Conservation (phyloP, 441 rosid species). For the Euphorbia celastroides region DNA sequence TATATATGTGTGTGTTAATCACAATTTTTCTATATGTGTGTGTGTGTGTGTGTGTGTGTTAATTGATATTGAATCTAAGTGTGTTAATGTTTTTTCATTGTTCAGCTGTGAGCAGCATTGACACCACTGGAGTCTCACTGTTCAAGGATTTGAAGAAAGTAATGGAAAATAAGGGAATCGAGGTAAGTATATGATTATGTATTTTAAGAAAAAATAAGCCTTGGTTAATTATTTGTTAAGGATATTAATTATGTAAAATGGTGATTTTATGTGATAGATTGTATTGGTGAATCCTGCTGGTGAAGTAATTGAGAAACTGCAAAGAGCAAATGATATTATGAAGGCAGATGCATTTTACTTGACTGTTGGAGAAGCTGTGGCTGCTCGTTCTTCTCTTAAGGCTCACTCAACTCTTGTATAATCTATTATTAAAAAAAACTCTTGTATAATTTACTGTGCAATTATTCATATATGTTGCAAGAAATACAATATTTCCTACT, state of each 20-base stretch:
- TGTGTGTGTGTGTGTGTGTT: no score
- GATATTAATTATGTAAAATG: not conserved
- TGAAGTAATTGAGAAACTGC: slow-evolving; percentile 80
- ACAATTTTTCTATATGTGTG: no score
- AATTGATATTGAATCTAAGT: no score
- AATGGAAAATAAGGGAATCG: slow-evolving; percentile 42
- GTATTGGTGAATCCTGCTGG: slow-evolving; percentile 85
- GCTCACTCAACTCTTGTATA: slow-evolving; percentile 39
- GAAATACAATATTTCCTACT: no score
- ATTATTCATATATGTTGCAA: not conserved
- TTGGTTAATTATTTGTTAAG: not conserved
- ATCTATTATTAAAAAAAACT: slow-evolving; percentile 8
- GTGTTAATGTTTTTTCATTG: not conserved
- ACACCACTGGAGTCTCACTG: slow-evolving; percentile 78
- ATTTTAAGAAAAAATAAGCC: not conserved
- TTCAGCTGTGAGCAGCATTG: slow-evolving; percentile 74
- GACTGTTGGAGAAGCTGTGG: slow-evolving; percentile 81
- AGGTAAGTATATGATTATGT: slow-evolving; percentile 47
- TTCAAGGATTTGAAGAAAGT: slow-evolving; percentile 59
- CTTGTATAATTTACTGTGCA: no score
- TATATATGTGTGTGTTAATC: no score
- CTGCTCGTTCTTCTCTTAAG: slow-evolving; percentile 59
- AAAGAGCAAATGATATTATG: slow-evolving; percentile 49
- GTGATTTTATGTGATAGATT: slow-evolving; percentile 39
- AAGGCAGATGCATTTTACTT: slow-evolving; percentile 59